Conservation (phyloP, 1,284 basidiomycete species). For the Mycosarcoma mackinlayi region DNA sequence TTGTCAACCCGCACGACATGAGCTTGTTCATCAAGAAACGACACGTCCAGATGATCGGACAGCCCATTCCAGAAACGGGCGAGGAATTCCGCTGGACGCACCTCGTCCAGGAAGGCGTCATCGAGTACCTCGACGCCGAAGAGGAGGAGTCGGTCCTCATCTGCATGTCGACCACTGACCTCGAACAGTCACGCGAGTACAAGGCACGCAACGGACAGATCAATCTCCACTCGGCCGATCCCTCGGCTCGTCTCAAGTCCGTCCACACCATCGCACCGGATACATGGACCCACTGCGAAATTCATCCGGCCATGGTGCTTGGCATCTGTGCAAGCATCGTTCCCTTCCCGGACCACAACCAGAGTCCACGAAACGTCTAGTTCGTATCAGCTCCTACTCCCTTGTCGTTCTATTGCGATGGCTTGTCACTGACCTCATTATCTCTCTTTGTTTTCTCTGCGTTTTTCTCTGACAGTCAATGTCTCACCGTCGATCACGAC, state of each 20-base stretch:
- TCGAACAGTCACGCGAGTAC: constrained; percentile 75
- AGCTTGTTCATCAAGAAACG: constrained; percentile 82
- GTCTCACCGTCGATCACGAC: constrained; percentile 22
- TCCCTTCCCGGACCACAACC: constrained; percentile 99
- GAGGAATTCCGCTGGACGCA: constrained; percentile 80
- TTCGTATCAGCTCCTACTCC: constrained; percentile 1
- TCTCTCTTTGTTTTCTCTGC: neutral
- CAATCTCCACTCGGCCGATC: constrained; percentile 79
- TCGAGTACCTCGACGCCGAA: constrained; percentile 96
- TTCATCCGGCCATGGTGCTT: constrained; percentile 98
- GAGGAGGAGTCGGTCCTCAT: constrained; percentile 99
- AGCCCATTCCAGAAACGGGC: constrained; percentile 47
- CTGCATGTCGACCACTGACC: constrained; percentile 95
- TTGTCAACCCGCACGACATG: constrained; percentile 83
- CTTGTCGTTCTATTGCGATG: neutral
- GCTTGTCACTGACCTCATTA: neutral
- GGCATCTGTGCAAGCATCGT: constrained; percentile 99
- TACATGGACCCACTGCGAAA: constrained; percentile 98
- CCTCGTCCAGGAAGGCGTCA: constrained; percentile 85
- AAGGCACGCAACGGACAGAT: constrained; percentile 72
- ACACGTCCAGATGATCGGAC: constrained; percentile 80
- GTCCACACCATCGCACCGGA: constrained; percentile 59
- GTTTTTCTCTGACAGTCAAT: neutral
- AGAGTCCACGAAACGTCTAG: constrained; percentile 99
- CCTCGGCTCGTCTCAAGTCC: constrained; percentile 80